phyloP scores from a whole-genome alignment of 805 yeast species.

The Kuraishia capsulata region DNA sequence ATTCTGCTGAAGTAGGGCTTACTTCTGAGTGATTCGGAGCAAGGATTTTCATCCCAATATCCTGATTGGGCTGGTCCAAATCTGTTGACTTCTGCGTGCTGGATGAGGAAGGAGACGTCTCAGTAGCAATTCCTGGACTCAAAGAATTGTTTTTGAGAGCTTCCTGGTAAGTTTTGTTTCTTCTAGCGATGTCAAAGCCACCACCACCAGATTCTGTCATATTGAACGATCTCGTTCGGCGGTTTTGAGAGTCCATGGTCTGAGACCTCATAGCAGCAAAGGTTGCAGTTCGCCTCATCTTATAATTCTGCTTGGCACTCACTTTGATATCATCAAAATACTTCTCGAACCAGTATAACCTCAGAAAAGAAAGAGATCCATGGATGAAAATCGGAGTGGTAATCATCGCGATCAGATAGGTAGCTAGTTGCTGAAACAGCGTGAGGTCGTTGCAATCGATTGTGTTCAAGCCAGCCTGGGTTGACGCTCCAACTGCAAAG shows the following conservation, averaged over 20 bases:
- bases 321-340: slow-evolving; percentile 75
- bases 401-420: slow-evolving; percentile 53
- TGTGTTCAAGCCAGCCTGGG: slow-evolving; percentile 91
- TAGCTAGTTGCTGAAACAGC: slow-evolving; percentile 71
- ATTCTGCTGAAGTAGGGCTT: not conserved
- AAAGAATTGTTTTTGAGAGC: not conserved
- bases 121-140: not conserved
- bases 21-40: not conserved
- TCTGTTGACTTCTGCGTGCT: slow-evolving; percentile 2
- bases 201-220: not conserved
- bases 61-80: too few species aligned
- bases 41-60: not conserved
- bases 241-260: slow-evolving; percentile 11
- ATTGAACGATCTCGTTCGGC: slow-evolving; percentile 5
- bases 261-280: slow-evolving; percentile 37
- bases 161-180: not conserved
- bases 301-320: slow-evolving; percentile 68
- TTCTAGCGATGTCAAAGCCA: not conserved
- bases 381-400: slow-evolving; percentile 89
- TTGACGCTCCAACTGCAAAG: slow-evolving; percentile 64
- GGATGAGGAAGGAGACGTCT: slow-evolving; percentile 1
- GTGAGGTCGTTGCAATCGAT: slow-evolving; percentile 54
- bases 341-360: slow-evolving; percentile 86
- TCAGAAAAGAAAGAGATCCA: slow-evolving; percentile 61
- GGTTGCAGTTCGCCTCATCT: slow-evolving; percentile 76